Base-by-base conservation (phyloP, 2,329 filamentous ascomycete species). In the Dactylellina haptotyla region DNA sequence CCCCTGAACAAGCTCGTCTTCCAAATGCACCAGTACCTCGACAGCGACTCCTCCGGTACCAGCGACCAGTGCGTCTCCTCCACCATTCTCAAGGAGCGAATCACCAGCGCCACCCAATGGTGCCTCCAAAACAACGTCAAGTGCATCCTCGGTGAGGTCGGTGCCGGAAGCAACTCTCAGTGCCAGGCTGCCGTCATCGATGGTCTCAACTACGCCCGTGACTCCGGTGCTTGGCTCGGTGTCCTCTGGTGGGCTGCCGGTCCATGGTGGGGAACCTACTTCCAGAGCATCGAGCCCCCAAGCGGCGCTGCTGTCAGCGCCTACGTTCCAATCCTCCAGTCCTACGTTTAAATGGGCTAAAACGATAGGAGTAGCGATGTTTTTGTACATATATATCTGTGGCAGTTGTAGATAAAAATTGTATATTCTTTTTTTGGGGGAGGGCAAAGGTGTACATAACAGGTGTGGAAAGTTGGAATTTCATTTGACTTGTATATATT, bases 171-270 rank as follows among this genome's bases (percentile, higher is more conserved):
- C 75, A 87, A 87, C 53, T 23, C 4, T 32, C 18, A 30, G 3
- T 72, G 67, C 59, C 26, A 51, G 20, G 25, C 46, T 14, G 67
- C 67, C 16, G 23, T 72, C 23, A 50, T 34, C 23, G 59, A 64
- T n/a, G 67, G 67, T 41, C 61, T 72, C 26, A 65, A 59, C 28
- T 72, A 65, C n/a, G 67, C 67, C n/a, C 53, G 28, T n/a, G 48
- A 65, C 67, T 72, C 67, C 16, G 67, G 67, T 50, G 67, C 51
- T 43, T 72, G 67, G 67, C 28, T 72, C 30, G 67, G 85, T 9
- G 85, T 83, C 69, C 76, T 86, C 26, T 87, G 85, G 84, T 88
- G 86, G 86, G 81, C 82, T n/a, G 85, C 83, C 26, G 86, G 86
- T 0, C 86, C 86, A 18, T 87, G 85, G 86, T 88, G 86, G 86